Conservation (phyloP, 139 green algal genomes). For the Closterium sp. region DNA sequence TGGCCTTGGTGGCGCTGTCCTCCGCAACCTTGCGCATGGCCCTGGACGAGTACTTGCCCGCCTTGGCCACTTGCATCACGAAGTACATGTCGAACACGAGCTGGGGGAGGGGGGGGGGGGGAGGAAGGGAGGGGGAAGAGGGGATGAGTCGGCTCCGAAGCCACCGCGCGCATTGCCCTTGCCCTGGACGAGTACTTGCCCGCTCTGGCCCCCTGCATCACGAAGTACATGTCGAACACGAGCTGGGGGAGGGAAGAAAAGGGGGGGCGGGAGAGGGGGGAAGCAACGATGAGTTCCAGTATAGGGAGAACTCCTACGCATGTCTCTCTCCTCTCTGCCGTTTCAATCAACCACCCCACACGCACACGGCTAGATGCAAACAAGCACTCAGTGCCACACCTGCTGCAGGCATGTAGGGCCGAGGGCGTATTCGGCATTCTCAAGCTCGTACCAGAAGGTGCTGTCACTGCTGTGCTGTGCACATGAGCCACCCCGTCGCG, state of each 20-base stretch:
- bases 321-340: background rate
- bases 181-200: slow-evolving; percentile 27
- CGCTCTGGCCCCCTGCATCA: slow-evolving; percentile 28
- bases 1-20: slow-evolving; percentile 33
- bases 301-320: background rate
- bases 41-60: slow-evolving; percentile 26
- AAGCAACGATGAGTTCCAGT: background rate
- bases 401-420: background rate
- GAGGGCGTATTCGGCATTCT: no score
- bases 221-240: slow-evolving; percentile 46
- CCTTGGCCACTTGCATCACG: slow-evolving; percentile 35
- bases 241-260: background rate
- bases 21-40: slow-evolving; percentile 37
- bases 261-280: background rate
- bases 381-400: background rate
- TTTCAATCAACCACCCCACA: background rate
- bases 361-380: background rate
- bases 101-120: background rate
- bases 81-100: slow-evolving; percentile 48
- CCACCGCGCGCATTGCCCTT: background rate
- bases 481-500: background rate
- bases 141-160: no score
- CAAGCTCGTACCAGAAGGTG: no score
- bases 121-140: background rate
- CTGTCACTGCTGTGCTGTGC: no score